These are phyloP conservation scores for Aspergillus novofumigatus DNA, from an alignment of 2,329 filamentous ascomycete species.

Conservation along the genomic window DNA sequence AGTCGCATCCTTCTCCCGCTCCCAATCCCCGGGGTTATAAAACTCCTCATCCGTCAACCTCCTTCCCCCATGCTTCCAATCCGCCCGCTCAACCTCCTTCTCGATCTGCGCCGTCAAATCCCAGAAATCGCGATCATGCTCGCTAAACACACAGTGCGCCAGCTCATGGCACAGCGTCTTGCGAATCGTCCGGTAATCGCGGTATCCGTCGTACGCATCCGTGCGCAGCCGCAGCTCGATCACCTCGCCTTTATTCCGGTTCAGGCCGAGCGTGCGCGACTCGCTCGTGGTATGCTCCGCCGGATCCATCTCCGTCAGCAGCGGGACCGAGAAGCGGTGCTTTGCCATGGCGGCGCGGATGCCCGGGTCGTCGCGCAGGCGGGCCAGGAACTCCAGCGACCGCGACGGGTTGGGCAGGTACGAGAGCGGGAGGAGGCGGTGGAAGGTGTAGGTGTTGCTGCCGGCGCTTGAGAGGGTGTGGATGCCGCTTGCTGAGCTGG, in stretches of 20 bases:
- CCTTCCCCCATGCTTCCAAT: conserved; percentile 70
- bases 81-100: conserved; percentile 72
- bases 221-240: conserved; percentile 90
- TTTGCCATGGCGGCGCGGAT: conserved; percentile 78
- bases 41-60: conserved; percentile 58
- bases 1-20: conserved; percentile 47
- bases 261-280: conserved; percentile 77
- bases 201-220: conserved; percentile 88
- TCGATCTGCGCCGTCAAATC: conserved; percentile 82
- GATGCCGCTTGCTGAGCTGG: conserved; percentile 16
- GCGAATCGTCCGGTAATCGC: conserved; percentile 87
- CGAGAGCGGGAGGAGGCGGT: conserved; percentile 67
- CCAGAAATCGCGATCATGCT: conserved; percentile 88
- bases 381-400: conserved; percentile 66
- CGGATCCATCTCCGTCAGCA: conserved; percentile 96
- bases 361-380: conserved; percentile 76
- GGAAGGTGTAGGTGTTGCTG: conserved; percentile 77
- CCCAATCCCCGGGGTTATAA: conserved; percentile 55
- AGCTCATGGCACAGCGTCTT: conserved; percentile 94
- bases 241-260: conserved; percentile 80
- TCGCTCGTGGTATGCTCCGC: conserved; percentile 76
- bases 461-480: conserved; percentile 26
- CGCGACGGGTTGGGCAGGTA: conserved; percentile 73
- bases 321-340: conserved; percentile 76
- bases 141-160: conserved; percentile 81